These are phyloP conservation scores for Phialocephala sp. DNA, from an alignment of 2,329 filamentous ascomycete species.

Conservation along the genomic window DNA sequence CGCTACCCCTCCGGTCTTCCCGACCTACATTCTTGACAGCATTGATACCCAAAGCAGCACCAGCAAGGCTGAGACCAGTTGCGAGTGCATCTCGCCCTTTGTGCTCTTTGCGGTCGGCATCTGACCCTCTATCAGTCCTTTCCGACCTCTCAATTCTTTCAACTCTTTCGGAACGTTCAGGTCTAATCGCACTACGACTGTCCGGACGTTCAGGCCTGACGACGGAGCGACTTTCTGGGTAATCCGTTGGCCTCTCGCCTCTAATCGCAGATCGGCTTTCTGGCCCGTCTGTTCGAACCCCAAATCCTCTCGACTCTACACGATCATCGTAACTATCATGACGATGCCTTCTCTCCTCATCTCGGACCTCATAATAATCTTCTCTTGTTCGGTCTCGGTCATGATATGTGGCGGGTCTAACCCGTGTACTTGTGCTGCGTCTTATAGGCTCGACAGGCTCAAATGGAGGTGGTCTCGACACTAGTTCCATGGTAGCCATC, in stretches of 20 bases:
- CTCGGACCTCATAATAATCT: conserved; percentile 41
- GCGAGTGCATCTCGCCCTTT: conserved; percentile 39
- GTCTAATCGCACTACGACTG: background rate
- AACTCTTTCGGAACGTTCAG: conserved; percentile 22
- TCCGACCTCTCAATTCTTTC: conserved; percentile 27
- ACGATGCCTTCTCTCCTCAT: conserved; percentile 35
- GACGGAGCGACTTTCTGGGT: conserved; percentile 5
- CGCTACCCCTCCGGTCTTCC: conserved; percentile 30
- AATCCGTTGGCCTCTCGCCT: conserved; percentile 24
- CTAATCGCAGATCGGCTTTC: conserved; percentile 4
- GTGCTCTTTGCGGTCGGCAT: conserved; percentile 34
- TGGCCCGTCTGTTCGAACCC: conserved; percentile 24
- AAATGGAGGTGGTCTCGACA: conserved; percentile 36
- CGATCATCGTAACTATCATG: conserved; percentile 40
- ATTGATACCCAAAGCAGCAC: conserved; percentile 41
- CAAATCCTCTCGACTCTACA: conserved; percentile 39
- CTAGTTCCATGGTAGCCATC: conserved; percentile 38
- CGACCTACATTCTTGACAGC: conserved; percentile 38
- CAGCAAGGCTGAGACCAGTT: conserved; percentile 42
- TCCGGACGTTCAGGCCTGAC: conserved; percentile 1
- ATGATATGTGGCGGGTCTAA: conserved; percentile 39
- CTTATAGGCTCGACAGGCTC: conserved; percentile 33
- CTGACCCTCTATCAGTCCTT: conserved; percentile 17
- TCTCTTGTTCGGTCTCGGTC: conserved; percentile 38
- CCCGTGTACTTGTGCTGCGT: conserved; percentile 45